Percentiles rank a stretch among this genome's conserved stretches.
These are phyloP conservation scores for Metarhizium robertsii DNA, from an alignment of 2,329 filamentous ascomycete genomes.

Conservation along the genomic window DNA sequence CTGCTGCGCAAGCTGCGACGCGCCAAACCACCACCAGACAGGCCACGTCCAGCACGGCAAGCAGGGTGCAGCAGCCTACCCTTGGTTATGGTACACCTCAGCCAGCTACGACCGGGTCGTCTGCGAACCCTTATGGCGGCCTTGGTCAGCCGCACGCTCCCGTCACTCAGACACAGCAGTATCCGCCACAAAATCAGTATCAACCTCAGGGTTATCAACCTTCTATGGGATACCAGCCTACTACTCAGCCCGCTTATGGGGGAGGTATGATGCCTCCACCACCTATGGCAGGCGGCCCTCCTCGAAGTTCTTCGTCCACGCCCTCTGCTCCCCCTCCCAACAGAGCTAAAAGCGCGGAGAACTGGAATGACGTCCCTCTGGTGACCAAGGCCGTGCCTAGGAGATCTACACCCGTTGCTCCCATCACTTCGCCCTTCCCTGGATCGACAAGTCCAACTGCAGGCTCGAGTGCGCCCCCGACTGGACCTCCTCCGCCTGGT, in stretches of 20 bases:
- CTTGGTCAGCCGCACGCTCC: conserved; percentile 13
- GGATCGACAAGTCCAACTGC: conserved; percentile 48
- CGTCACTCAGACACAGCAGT: conserved; percentile 24
- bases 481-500: conserved; percentile 24
- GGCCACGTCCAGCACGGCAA: conserved; percentile 5
- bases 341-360: conserved; percentile 60
- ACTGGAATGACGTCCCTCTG: conserved; percentile 94
- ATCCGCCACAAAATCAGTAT: conserved; percentile 28
- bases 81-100: conserved; percentile 41
- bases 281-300: conserved; percentile 28
- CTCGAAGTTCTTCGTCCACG: conserved; percentile 45
- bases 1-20: conserved; percentile 16
- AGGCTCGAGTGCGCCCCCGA: conserved; percentile 30
- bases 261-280: conserved; percentile 19
- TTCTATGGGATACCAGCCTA: conserved; percentile 41
- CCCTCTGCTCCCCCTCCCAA: conserved; percentile 63
- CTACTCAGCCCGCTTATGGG: conserved; percentile 29
- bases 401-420: conserved; percentile 62
- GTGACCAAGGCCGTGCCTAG: conserved; percentile 68
- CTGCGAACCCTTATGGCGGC: conserved; percentile 20
- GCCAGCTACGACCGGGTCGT: conserved; percentile 16
- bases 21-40: conserved; percentile 16
- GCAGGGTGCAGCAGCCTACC: conserved; percentile 17
- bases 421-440: conserved; percentile 68
- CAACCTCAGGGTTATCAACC: conserved; percentile 16